phyloP scores from a whole-genome alignment of 108 stramenopile species.

The Cylindrotheca closterium region DNA sequence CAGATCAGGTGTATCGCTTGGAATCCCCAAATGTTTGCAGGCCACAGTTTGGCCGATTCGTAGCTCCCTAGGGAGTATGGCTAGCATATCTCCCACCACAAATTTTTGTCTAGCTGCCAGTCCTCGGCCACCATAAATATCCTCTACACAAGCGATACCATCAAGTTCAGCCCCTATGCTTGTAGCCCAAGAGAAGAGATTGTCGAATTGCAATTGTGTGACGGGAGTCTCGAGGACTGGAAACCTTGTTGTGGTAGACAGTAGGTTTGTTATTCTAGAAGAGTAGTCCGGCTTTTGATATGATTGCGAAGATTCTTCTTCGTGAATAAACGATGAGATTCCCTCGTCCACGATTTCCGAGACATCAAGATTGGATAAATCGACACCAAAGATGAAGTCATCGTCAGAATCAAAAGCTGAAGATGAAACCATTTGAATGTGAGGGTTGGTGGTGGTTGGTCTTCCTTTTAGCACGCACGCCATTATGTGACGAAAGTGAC shows the following conservation, averaged over 20 bases:
- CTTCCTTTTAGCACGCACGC: too few species aligned
- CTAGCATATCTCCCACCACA: not conserved
- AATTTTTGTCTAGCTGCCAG: slow-evolving; percentile 3
- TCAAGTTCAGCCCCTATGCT: slow-evolving; percentile 2
- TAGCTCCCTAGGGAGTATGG: slow-evolving; percentile 9
- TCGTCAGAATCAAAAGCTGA: not conserved
- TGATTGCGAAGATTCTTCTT: not conserved
- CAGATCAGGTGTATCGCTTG: slow-evolving; percentile 10
- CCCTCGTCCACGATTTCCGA: not conserved
- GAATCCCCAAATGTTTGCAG: not conserved
- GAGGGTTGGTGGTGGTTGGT: too few species aligned
- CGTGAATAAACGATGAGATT: not conserved
- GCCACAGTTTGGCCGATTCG: slow-evolving; percentile 15
- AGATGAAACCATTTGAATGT: too few species aligned
- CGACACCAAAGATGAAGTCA: not conserved
- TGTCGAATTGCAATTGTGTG: slow-evolving; percentile 2
- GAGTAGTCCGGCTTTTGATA: not conserved
- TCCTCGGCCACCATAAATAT: slow-evolving; percentile 13
- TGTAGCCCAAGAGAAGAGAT: slow-evolving; percentile 16
- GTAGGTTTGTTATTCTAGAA: not conserved
- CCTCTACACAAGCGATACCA: not conserved
- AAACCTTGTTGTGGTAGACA: not conserved
- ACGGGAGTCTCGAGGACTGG: not conserved
- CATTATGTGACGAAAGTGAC: too few species aligned
- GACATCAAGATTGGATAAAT: not conserved